A percentile compares a stretch with the other conserved stretches of the same genome.
phyloP scores from a whole-genome alignment of 495 filamentous ascomycete species.

The Penicillium argentinense region DNA sequence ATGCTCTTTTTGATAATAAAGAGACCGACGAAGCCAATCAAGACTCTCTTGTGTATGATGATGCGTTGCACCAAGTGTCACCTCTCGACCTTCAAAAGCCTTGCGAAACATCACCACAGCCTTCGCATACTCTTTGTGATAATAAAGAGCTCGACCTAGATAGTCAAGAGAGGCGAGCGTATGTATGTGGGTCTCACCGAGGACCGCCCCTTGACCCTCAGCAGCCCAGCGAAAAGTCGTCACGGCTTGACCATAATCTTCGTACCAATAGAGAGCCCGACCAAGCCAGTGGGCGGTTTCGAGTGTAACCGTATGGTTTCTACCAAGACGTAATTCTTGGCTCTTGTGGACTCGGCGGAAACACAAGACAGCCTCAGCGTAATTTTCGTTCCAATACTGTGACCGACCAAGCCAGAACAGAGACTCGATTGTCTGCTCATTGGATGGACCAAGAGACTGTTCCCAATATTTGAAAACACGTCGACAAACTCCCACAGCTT shows the following conservation, averaged over 20 bases:
- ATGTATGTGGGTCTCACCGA: neutral
- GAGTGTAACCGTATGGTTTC: neutral
- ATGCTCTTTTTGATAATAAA: no score
- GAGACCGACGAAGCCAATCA: no score
- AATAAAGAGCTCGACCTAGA: neutral
- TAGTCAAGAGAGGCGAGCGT: neutral
- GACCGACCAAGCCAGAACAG: no score
- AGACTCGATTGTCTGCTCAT: no score
- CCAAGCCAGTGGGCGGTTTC: neutral
- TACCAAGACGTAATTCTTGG: no score
- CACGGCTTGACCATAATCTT: neutral
- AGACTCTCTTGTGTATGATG: no score
- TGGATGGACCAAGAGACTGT: no score
- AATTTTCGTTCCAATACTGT: no score
- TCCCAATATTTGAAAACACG: no score
- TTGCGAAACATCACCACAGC: neutral
- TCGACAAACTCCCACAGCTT: no score
- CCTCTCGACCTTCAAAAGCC: neutral
- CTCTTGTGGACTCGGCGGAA: no score
- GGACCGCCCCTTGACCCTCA: neutral
- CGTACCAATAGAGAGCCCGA: neutral
- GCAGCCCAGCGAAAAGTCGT: neutral
- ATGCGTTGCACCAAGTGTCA: neutral
- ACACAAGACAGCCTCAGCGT: no score
- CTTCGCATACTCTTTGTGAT: neutral